These are phyloP conservation scores for Claviceps purpurea DNA, from an alignment of 2,329 filamentous ascomycete species.

Conservation along the genomic window DNA sequence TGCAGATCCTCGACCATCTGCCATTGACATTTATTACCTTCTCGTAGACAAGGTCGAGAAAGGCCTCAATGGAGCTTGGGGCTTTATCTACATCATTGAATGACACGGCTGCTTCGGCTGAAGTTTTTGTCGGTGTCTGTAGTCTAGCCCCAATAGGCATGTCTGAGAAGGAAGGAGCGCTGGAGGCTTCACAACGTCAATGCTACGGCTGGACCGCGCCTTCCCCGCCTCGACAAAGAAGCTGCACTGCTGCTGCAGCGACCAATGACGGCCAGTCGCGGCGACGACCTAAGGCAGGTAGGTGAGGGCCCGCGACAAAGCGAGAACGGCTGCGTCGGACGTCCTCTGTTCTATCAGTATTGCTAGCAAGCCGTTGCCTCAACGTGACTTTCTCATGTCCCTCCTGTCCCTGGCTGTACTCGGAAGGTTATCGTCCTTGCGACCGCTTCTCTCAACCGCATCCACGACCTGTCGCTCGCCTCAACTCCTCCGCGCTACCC, in stretches of 20 bases:
- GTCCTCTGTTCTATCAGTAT: background rate
- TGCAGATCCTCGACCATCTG: too few relatives aligned
- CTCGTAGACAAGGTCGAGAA: too few relatives aligned
- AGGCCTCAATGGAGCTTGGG: too few relatives aligned
- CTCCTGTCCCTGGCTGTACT: constrained; percentile 21
- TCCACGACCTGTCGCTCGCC: constrained; percentile 11
- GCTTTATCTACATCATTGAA: too few relatives aligned
- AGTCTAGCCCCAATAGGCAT: background rate
- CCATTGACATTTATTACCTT: too few relatives aligned
- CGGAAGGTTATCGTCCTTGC: constrained; percentile 21
- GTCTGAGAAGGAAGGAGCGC: background rate
- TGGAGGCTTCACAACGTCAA: background rate
- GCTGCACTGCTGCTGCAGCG: background rate
- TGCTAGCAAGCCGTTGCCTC: background rate
- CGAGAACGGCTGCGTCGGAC: background rate
- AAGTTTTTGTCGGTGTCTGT: background rate
- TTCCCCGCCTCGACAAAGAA: background rate
- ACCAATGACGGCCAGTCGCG: background rate
- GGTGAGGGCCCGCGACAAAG: background rate
- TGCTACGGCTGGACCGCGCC: background rate
- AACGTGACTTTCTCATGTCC: constrained; percentile 16
- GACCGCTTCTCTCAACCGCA: constrained; percentile 16
- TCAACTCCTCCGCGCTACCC: constrained; percentile 3
- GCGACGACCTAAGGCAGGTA: background rate
- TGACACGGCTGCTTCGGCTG: background rate